Evolutionary conservation across 2,329 filamentous ascomycete species (phyloP).

Genomic region (Tolypocladium guangdongense): DNA sequence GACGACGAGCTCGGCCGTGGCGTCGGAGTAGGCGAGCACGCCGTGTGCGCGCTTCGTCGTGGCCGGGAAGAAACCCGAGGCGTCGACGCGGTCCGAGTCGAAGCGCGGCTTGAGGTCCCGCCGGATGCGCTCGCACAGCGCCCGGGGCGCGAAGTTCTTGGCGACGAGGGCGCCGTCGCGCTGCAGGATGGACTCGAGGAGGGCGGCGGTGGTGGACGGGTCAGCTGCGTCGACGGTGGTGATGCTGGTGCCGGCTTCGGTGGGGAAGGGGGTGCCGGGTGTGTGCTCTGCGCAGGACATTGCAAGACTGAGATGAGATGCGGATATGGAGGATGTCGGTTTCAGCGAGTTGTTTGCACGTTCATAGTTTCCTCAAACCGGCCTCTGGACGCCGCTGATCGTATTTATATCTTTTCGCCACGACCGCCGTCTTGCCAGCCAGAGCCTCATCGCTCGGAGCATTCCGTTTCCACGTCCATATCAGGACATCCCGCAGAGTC

Average conservation of each 20-base stretch:
- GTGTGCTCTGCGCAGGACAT: background rate
- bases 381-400: background rate
- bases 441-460: background rate
- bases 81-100: constrained; percentile 22
- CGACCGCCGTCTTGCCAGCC: background rate
- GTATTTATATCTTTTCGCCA: background rate
- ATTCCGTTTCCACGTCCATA: background rate
- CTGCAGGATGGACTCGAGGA: constrained; percentile 11
- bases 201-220: constrained; percentile 8
- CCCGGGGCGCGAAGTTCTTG: constrained; percentile 19
- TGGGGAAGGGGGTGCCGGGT: constrained; percentile 5
- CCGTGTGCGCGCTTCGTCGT: constrained; percentile 28
- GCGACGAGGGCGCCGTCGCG: constrained; percentile 26
- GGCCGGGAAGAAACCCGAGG: constrained; percentile 26
- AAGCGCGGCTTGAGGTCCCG: constrained; percentile 25
- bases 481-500: background rate
- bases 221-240: constrained; percentile 9
- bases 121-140: constrained; percentile 23
- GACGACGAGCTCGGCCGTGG: constrained; percentile 24
- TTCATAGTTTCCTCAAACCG: background rate
- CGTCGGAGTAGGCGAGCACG: constrained; percentile 24
- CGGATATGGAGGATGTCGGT: background rate
- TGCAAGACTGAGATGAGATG: background rate
- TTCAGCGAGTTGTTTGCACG: background rate
- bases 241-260: constrained; percentile 11